Percentiles rank a stretch among this genome's conserved stretches.
These are phyloP conservation scores for Capsicum rhomboideum DNA, from an alignment of 257 asterid species.

Conservation along the genomic window DNA sequence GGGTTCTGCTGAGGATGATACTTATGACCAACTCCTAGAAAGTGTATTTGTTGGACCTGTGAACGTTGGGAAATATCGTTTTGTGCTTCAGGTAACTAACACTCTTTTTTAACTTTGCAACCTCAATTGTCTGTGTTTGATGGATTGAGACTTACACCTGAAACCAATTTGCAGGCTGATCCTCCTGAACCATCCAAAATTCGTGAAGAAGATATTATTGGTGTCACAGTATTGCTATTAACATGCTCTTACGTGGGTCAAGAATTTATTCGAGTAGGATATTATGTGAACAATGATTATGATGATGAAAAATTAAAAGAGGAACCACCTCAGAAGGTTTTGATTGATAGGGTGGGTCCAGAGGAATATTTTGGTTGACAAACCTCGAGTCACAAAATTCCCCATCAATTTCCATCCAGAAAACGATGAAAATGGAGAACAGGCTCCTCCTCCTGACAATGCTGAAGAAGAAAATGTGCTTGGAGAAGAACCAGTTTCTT, in stretches of 20 bases:
- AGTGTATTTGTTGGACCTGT: slow-evolving; percentile 75
- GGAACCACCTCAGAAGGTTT: slow-evolving; percentile 63
- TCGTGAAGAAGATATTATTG: slow-evolving; percentile 60
- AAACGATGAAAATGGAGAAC: slow-evolving; percentile 36
- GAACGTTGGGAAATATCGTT: slow-evolving; percentile 59
- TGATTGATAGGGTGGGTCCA: slow-evolving; percentile 51
- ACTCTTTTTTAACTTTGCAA: neutral
- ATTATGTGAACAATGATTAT: slow-evolving; percentile 28
- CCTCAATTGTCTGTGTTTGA: neutral
- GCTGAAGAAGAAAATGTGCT: slow-evolving; percentile 7
- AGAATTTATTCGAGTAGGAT: slow-evolving; percentile 37
- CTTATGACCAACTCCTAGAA: slow-evolving; percentile 61
- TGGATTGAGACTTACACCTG: neutral
- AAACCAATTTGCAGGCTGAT: slow-evolving; percentile 44
- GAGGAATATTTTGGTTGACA: slow-evolving; percentile 44
- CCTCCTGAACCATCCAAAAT: slow-evolving; percentile 59
- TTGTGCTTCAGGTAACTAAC: slow-evolving; percentile 45
- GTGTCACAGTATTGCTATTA: slow-evolving; percentile 62
- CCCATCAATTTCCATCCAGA: slow-evolving; percentile 58
- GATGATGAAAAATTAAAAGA: slow-evolving; percentile 48
- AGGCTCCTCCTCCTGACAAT: slow-evolving; percentile 18
- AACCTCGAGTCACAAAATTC: slow-evolving; percentile 61
- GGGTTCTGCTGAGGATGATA: slow-evolving; percentile 78
- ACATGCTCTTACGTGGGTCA: slow-evolving; percentile 65
- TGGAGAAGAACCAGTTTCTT: slow-evolving; percentile 7